Evolutionary conservation across 768 basidiomycete genomes (phyloP).

Genomic region (Leccinum boreale): DNA sequence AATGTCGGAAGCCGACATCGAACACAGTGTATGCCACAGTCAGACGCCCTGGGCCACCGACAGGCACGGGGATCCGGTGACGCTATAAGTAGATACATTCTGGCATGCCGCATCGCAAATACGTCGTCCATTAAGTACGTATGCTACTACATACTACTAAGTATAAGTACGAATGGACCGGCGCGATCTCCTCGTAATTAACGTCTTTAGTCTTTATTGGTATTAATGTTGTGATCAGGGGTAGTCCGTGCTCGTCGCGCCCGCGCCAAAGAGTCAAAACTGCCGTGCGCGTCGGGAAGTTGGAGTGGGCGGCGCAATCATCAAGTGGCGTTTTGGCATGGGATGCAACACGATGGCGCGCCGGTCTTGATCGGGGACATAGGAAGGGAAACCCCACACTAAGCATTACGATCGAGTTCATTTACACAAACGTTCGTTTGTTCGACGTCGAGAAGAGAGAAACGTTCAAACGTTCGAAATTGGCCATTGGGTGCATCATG

Average conservation of each 20-base stretch:
- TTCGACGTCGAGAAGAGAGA: neutral
- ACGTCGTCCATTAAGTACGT: neutral
- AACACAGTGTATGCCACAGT: neutral
- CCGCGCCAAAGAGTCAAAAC: neutral
- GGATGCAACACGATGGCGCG: neutral
- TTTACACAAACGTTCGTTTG: neutral
- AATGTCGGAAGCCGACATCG: neutral
- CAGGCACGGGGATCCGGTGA: neutral
- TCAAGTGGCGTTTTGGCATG: conserved; percentile 2
- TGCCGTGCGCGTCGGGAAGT: neutral
- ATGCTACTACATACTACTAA: neutral
- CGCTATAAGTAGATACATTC: neutral
- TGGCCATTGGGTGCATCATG: too few relatives aligned
- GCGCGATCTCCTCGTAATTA: neutral
- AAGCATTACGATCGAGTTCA: neutral
- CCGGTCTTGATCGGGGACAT: neutral
- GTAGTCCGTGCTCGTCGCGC: neutral
- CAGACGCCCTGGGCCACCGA: neutral
- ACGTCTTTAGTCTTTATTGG: neutral
- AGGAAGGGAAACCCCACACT: neutral
- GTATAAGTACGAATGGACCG: neutral
- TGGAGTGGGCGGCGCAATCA: neutral
- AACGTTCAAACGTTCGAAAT: too few relatives aligned
- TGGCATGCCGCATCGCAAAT: neutral
- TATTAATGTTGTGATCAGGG: neutral